Base-by-base conservation (phyloP, 1,284 basidiomycete genomes). In the Tetrapyrgos nigripes region DNA sequence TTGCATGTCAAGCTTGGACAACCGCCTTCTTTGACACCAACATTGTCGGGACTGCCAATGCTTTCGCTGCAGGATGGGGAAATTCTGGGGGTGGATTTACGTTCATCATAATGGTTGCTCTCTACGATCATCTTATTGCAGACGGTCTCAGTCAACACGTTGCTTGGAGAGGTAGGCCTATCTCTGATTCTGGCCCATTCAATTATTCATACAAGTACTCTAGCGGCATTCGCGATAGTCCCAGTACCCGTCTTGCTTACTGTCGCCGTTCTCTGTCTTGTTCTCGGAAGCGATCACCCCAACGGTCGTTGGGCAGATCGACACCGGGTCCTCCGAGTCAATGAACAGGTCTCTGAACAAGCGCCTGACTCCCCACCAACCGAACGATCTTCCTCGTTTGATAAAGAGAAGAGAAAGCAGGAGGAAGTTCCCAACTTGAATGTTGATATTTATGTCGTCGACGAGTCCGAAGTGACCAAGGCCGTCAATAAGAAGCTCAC, bases 201-300 rank as follows among this genome's bases (percentile, higher is more conserved):
- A 8, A 23, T 37, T n/a, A 23, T 4, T 43, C 3, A 11, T 27
- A 5, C 21, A n/a, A 13, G 11, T 37, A 10, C 23, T 6, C 2
- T n/a, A 53, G 78, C 79, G 5, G 73, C 83, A 13, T 89, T 88
- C 68, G 80, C 78, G 19, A 77, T 84, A 35, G 79, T 88, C 1
- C 87, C 87, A 1, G 83, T 85, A 0, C 87, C 87, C 1, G 71
- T 83, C 37, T 73, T 88, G 3, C 67, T 88, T 51, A 53, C 76
- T 33, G 75, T 80, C 19, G 84, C 85, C 3, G 59, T 65, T 2
- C 56, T 80, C 10, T 77, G 75, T 43, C 59, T 89, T 33, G 62
- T 85, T 17, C 80, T 83, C 60, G 87, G 85, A 1, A 82, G 81
- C 53, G 87, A 89, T 64, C 85, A 86, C 50, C 87, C 87, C 0